Percentiles rank a stretch among this genome's conserved stretches.
phyloP scores from a whole-genome alignment of 352 stramenopile species.

The Pythium utonaiense region DNA sequence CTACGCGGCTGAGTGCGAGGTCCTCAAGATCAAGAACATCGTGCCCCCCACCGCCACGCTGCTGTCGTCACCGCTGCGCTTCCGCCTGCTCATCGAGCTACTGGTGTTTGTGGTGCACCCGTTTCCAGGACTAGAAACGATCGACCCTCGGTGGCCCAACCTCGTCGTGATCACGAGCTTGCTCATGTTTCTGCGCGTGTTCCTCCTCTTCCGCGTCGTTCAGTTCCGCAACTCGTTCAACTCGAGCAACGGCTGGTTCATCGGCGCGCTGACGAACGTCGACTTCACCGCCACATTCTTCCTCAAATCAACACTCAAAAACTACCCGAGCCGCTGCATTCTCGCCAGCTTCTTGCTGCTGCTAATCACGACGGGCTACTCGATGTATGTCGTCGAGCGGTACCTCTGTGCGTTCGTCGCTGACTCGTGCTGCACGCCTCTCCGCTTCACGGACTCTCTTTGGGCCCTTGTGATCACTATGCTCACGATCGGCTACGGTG shows the following conservation, averaged over 20 bases:
- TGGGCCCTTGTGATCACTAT: constrained; percentile 72
- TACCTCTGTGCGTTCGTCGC: constrained; percentile 62
- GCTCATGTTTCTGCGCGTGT: constrained; percentile 57
- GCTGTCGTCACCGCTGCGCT: constrained; percentile 52
- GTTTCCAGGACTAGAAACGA: constrained; percentile 59
- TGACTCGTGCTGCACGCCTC: constrained; percentile 52
- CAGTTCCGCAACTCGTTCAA: constrained; percentile 74
- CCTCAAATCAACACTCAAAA: constrained; percentile 74
- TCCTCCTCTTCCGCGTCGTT: constrained; percentile 50
- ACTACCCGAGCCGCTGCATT: constrained; percentile 52
- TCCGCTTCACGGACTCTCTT: constrained; percentile 48
- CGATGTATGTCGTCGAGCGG: constrained; percentile 64
- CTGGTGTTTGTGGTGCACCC: constrained; percentile 53
- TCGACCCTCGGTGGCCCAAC: constrained; percentile 61
- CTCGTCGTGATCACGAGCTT: constrained; percentile 54
- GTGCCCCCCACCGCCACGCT: constrained; percentile 63
- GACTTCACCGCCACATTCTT: constrained; percentile 69
- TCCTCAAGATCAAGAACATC: constrained; percentile 83
- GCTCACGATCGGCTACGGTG: constrained; percentile 71
- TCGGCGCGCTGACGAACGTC: constrained; percentile 71
- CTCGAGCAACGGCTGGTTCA: constrained; percentile 80
- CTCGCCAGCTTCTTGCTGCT: constrained; percentile 38
- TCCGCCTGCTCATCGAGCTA: constrained; percentile 45
- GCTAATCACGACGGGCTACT: constrained; percentile 46
- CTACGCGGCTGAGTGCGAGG: constrained; percentile 61